Base-by-base conservation (phyloP, 2,329 filamentous ascomycete genomes). In the Aureobasidium sp. region DNA sequence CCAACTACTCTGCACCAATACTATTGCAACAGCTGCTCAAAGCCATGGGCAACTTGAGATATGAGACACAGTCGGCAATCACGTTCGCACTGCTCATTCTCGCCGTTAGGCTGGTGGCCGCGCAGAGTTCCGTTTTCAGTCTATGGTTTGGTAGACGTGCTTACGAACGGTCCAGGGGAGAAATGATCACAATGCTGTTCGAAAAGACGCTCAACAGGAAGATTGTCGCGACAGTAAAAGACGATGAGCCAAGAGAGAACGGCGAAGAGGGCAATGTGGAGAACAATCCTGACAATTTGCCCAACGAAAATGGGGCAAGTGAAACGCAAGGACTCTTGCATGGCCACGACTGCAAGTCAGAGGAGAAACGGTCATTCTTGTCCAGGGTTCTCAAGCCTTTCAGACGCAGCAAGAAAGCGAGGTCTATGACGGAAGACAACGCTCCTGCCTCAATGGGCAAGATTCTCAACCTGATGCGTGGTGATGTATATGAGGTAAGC, bases 101-200 rank as follows among this genome's bases (percentile, higher is more conserved):
- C 2, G 68, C 82, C 2, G 74, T 85, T 4, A 81, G 88, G 37
- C 74, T 91, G 1, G 68, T 86, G 7, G 80, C 81, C 9, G 79
- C 83, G 1, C 89, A 93, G 67, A 82, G 83, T 0, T 80, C 81
- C 5, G 84, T 91, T 0, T 84, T 92, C 67, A 84, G 78, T 27
- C 76, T 91, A 0, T 96, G 91, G 91, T 95, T 88, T 69, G 85
- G 86, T n/a, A 83, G 91, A 66, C 85, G 92, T 63, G 84, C 84
- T 31, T 96, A 96, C 67, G 91, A 96, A 72, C 79, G 91, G 62
- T 91, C 88, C 5, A 80, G 91, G 52, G 91, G 91, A 5, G 91
- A 96, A 74, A 84, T 93, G 81, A 88, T 93, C 63, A 92, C 89
- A 17, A 91, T 90, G 83, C 80, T 92, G 14, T 91, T 90, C 68